A percentile compares a stretch with the other conserved stretches of the same genome.
Evolutionary conservation across 345 rosid species (phyloP).

Genomic region (Linum tenue): DNA sequence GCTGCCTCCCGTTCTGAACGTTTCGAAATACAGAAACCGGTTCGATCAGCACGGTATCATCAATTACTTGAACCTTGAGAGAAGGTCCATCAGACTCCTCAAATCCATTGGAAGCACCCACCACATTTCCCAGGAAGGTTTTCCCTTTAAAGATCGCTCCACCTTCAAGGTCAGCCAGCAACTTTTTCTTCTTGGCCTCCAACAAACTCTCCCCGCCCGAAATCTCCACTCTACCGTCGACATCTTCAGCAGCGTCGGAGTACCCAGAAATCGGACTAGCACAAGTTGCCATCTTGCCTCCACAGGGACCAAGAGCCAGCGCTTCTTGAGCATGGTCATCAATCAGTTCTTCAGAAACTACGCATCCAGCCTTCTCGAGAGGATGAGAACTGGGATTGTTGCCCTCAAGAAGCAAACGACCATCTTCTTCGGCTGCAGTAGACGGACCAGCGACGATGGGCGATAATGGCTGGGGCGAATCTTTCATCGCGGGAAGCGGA

Average conservation of each 20-base stretch:
- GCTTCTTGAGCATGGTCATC: too few relatives aligned
- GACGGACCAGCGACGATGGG: too few relatives aligned
- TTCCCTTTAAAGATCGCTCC: slow-evolving; percentile 33
- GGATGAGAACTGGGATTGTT: too few relatives aligned
- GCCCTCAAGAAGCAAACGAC: too few relatives aligned
- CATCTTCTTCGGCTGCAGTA: too few relatives aligned
- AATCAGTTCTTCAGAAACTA: too few relatives aligned
- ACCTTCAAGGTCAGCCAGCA: slow-evolving; percentile 45
- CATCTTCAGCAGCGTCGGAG: too few relatives aligned
- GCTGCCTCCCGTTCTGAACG: background rate
- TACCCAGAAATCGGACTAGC: too few relatives aligned
- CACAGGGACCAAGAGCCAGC: background rate
- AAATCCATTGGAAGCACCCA: slow-evolving; percentile 16
- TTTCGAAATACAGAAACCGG: background rate
- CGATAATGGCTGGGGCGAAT: too few relatives aligned
- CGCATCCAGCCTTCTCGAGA: too few relatives aligned
- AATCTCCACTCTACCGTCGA: slow-evolving; percentile 12
- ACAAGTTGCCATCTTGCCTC: too few relatives aligned
- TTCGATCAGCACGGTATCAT: slow-evolving; percentile 9
- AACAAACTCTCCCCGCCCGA: slow-evolving; percentile 14
- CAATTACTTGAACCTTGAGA: slow-evolving; percentile 48
- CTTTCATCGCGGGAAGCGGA: too few relatives aligned
- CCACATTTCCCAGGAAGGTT: slow-evolving; percentile 11
- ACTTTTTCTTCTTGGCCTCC: slow-evolving; percentile 55
- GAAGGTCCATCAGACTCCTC: slow-evolving; percentile 32